phyloP scores from a whole-genome alignment of 2,329 filamentous ascomycete genomes.

The Epichloe hybrida region DNA sequence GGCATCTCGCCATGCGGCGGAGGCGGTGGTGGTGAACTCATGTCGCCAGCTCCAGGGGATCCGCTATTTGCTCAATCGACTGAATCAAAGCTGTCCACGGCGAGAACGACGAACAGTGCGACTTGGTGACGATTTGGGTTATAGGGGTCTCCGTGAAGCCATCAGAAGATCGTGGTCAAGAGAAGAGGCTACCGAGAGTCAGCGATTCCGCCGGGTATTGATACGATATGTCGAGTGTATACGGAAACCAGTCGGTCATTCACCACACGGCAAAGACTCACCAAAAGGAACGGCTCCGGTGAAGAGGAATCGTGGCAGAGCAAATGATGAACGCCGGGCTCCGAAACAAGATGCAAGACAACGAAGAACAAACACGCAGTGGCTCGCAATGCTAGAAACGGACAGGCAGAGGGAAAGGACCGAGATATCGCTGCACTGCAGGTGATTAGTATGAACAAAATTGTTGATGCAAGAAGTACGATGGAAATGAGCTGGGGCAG shows the following conservation, averaged over 20 bases:
- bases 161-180: slow-evolving; percentile 10
- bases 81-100: neutral
- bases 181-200: slow-evolving; percentile 4
- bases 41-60: slow-evolving; percentile 11
- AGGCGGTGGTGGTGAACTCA: slow-evolving; percentile 59
- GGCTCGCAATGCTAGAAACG: slow-evolving; percentile 5
- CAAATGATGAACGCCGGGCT: slow-evolving; percentile 17
- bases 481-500: neutral
- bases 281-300: neutral
- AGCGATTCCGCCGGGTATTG: neutral
- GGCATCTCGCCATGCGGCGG: slow-evolving; percentile 76
- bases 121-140: slow-evolving; percentile 6
- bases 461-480: neutral
- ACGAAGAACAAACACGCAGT: slow-evolving; percentile 5
- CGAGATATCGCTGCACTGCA: slow-evolving; percentile 1
- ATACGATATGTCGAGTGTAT: neutral
- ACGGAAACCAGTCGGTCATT: neutral
- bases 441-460: neutral
- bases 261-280: neutral
- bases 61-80: neutral
- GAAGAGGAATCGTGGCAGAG: slow-evolving; percentile 8
- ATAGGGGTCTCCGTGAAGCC: slow-evolving; percentile 17
- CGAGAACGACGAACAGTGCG: neutral
- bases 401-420: neutral
- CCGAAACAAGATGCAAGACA: slow-evolving; percentile 9